phyloP scores from a whole-genome alignment of 768 basidiomycete species.

The Boletales sp. region DNA sequence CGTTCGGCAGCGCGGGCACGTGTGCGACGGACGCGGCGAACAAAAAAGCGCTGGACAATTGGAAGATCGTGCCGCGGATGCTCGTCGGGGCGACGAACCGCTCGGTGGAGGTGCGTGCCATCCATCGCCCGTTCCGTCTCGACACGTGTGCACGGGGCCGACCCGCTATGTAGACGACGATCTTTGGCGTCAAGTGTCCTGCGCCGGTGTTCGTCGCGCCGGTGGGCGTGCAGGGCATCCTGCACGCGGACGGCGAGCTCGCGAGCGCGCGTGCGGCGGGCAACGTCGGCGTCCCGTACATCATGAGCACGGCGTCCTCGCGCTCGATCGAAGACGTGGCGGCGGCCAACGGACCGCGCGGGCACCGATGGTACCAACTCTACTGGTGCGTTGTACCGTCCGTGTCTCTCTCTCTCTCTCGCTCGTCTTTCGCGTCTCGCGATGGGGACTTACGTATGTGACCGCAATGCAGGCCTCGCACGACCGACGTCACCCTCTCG shows the following conservation, averaged over 20 bases:
- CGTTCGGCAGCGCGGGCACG: constrained; percentile 73
- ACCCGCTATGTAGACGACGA: constrained; percentile 49
- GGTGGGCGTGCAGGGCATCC: constrained; percentile 75
- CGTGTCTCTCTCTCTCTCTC: no score
- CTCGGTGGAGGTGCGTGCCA: constrained; percentile 55
- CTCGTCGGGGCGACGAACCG: constrained; percentile 57
- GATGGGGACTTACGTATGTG: no score
- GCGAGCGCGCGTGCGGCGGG: constrained; percentile 64
- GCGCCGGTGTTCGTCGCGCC: constrained; percentile 67
- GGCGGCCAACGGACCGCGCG: constrained; percentile 56
- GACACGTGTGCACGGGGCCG: no score
- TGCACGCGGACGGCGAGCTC: constrained; percentile 68
- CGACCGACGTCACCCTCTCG: constrained; percentile 58
- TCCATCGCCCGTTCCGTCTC: no score
- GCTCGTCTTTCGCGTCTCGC: no score
- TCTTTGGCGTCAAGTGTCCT: constrained; percentile 64
- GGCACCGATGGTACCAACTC: constrained; percentile 76
- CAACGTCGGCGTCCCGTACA: constrained; percentile 60
- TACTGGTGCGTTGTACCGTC: constrained; percentile 60
- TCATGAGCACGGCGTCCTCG: constrained; percentile 72
- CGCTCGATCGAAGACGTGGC: constrained; percentile 79
- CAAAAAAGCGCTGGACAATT: constrained; percentile 57
- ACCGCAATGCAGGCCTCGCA: no score
- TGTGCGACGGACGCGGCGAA: constrained; percentile 67
- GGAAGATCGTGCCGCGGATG: constrained; percentile 80